These are phyloP conservation scores for Emmonsiellopsis sp. DNA, from an alignment of 2,329 filamentous ascomycete genomes.

Conservation along the genomic window DNA sequence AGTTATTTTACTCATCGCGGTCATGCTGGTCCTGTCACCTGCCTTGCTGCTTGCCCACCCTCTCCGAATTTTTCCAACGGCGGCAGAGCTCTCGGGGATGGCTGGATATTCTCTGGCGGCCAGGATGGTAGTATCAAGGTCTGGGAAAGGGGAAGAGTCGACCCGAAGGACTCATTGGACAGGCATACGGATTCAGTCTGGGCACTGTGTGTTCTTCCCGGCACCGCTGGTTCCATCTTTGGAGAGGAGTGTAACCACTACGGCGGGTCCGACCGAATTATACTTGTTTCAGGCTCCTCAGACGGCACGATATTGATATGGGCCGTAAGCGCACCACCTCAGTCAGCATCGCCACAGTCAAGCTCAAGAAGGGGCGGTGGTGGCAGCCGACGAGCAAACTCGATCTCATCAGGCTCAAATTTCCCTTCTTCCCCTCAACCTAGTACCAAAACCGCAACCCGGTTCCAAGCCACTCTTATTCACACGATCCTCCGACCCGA, in stretches of 20 bases:
- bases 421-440: constrained; percentile 88
- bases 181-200: constrained; percentile 94
- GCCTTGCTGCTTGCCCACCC: constrained; percentile 75
- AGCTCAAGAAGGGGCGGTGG: constrained; percentile 59
- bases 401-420: constrained; percentile 86
- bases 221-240: constrained; percentile 71
- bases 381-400: constrained; percentile 77
- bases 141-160: constrained; percentile 89
- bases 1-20: constrained; percentile 94
- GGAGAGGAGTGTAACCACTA: constrained; percentile 61
- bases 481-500: constrained; percentile 72
- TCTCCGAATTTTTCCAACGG: constrained; percentile 84
- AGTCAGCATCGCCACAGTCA: constrained; percentile 70
- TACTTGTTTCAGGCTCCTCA: constrained; percentile 84
- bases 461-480: constrained; percentile 79
- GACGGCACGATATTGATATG: constrained; percentile 89
- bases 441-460: constrained; percentile 71
- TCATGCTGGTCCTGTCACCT: constrained; percentile 83
- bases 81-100: constrained; percentile 78
- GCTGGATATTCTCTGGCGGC: constrained; percentile 97
- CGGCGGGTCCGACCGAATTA: constrained; percentile 73
- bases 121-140: constrained; percentile 89
- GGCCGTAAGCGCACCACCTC: constrained; percentile 86
- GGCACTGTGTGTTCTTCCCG: constrained; percentile 85
- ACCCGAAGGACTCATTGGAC: constrained; percentile 88